Evolutionary conservation across 257 asterid species (phyloP), one percentile per base, ranked within the genome.

Genomic region (Phtheirospermum japonicum): DNA sequence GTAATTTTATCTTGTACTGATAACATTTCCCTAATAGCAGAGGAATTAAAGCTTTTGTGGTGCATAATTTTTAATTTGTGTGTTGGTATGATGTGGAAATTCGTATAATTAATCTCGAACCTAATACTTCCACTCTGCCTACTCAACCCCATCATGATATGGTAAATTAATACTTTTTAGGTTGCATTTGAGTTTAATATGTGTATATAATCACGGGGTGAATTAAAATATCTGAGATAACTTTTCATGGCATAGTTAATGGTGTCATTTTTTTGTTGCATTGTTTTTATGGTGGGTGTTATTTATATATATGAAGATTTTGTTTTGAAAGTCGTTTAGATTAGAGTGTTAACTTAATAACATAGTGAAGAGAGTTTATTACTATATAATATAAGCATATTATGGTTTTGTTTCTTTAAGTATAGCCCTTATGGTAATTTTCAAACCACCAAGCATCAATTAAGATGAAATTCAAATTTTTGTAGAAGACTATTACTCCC

Each of bases 281-380:
- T 32, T 26, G 34, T 36, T 10, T 31, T 66, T 17, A 43, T 66
- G 48, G 37, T 56, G 69, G 50, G 51, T 34, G 43, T 45, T 2
- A 49, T 49, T 30, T 34, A 45, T 49, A 48, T 20, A 28, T 39
- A n/a, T 39, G 57, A 30, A 42, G 55, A 30, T 61, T 26, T 53
- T 26, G 37, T 26, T 53, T 53, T n/a, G 14, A 28, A 18, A 28
- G 26, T 53, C 20, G 0, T 34, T 45, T 17, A 4, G 54, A 65
- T 65, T n/a, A 37, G 57, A 51, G 18, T 20, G 2, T 60, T 30
- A 18, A 19, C 31, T 8, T 30, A 36, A 13, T 43, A 20, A 19
- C 10, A 18, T 50, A 59, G 58, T 36, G 61, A 46, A 46, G 32
- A 12, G 20, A 9, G 51, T 46, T 45, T 17, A 7, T 7, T 57